Evolutionary conservation across 352 stramenopile genomes (phyloP).

Genomic region (Pythium oligandrum): DNA sequence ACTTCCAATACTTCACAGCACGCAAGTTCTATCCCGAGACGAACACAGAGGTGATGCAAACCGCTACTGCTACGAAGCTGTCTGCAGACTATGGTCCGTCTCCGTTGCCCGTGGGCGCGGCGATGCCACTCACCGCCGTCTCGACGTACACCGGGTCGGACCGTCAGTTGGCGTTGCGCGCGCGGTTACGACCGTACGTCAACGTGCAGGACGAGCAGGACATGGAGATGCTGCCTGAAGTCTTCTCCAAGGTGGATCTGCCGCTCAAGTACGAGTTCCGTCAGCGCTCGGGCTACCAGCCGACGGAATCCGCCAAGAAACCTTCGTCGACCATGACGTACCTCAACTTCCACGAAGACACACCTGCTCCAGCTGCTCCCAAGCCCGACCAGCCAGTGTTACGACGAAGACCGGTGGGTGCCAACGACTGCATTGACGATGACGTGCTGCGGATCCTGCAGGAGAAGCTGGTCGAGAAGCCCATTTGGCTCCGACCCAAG

Average conservation of each 20-base stretch:
- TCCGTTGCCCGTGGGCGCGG: constrained; percentile 8
- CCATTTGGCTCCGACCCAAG: constrained; percentile 69
- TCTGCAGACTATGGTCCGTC: neutral
- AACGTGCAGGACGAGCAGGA: constrained; percentile 39
- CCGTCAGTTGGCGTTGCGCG: constrained; percentile 38
- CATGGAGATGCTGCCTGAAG: constrained; percentile 71
- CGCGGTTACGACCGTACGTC: constrained; percentile 57
- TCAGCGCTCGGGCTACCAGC: constrained; percentile 68
- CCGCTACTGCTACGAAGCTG: neutral
- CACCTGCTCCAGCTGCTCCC: constrained; percentile 25
- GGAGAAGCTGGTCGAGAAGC: constrained; percentile 54
- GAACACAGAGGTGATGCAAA: constrained; percentile 15
- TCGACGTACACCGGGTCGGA: constrained; percentile 38
- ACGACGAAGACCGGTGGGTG: constrained; percentile 42
- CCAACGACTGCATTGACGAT: constrained; percentile 53
- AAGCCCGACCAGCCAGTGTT: constrained; percentile 43
- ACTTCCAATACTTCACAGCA: constrained; percentile 82
- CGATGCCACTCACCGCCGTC: constrained; percentile 16
- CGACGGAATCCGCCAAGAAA: constrained; percentile 51
- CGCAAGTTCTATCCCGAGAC: constrained; percentile 45
- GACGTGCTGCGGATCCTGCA: constrained; percentile 56
- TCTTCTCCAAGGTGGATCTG: constrained; percentile 82
- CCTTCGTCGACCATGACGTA: constrained; percentile 73
- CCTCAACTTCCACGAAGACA: constrained; percentile 61
- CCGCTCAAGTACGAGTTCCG: constrained; percentile 84